Evolutionary conservation across 2,329 filamentous ascomycete species (phyloP).

Genomic region (Ophiosphaerella herpotricha): DNA sequence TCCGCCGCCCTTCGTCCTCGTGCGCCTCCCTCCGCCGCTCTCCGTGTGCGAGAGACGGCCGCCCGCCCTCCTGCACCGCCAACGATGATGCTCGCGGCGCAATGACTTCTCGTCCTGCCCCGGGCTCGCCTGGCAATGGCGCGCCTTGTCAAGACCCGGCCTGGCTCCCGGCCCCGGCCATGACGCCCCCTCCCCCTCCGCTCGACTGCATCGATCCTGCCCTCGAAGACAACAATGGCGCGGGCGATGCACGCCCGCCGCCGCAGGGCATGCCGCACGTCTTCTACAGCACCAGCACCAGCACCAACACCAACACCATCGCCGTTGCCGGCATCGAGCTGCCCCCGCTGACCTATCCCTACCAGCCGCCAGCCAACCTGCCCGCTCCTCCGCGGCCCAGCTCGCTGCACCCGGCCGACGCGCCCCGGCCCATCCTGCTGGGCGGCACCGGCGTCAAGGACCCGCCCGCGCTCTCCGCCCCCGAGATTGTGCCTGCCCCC

Average conservation of each 20-base stretch:
- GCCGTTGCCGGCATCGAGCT: conserved; percentile 19
- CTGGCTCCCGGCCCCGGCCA: conserved; percentile 26
- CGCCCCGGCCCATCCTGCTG: conserved; percentile 32
- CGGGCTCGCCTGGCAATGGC: conserved; percentile 33
- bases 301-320: conserved; percentile 23
- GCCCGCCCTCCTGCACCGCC: conserved; percentile 29
- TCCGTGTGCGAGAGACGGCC: conserved; percentile 19
- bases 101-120: conserved; percentile 51
- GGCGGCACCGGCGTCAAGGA: conserved; percentile 40
- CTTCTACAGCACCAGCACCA: conserved; percentile 11
- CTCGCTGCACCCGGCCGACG: conserved; percentile 30
- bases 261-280: conserved; percentile 39
- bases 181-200: conserved; percentile 23
- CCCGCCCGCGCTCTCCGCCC: conserved; percentile 31
- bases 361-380: conserved; percentile 26
- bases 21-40: conserved; percentile 12
- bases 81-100: conserved; percentile 48
- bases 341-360: conserved; percentile 25
- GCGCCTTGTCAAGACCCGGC: conserved; percentile 33
- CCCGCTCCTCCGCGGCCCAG: conserved; percentile 45
- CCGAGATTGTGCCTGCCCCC: conserved; percentile 45
- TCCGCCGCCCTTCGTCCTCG: conserved; percentile 4
- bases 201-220: conserved; percentile 42
- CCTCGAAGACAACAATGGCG: conserved; percentile 35
- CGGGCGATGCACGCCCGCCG: conserved; percentile 28